Conservation (phyloP, 2,329 filamentous ascomycete genomes). For the Fusarium austroafricanum region DNA sequence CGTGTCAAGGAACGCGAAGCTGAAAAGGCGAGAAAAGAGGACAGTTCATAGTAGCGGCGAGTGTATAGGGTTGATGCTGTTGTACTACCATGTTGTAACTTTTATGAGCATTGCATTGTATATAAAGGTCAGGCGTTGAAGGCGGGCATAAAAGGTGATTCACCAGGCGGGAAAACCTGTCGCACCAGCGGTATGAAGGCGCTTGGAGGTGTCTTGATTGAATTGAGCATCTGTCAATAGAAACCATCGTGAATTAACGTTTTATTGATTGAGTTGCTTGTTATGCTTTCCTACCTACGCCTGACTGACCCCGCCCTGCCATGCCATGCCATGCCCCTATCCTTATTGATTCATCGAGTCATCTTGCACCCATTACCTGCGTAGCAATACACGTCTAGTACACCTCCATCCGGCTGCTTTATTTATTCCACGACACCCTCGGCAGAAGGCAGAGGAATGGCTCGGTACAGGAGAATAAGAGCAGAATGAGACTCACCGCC, state of each 20-base stretch:
- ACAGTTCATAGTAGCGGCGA: conserved; percentile 1
- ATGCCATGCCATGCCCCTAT: conserved; percentile 18
- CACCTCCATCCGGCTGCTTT: background rate
- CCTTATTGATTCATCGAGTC: conserved; percentile 26
- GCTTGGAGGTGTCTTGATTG: background rate
- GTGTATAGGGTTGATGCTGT: background rate
- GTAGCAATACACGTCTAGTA: background rate
- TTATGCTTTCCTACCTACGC: conserved; percentile 32
- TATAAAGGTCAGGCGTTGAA: conserved; percentile 25
- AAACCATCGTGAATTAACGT: conserved; percentile 9
- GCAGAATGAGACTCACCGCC: conserved; percentile 90
- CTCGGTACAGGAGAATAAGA: conserved; percentile 81
- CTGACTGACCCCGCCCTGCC: conserved; percentile 11
- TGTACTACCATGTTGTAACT: conserved; percentile 32
- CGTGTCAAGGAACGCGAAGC: conserved; percentile 54
- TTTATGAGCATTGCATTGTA: conserved; percentile 11
- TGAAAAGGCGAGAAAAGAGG: conserved; percentile 41
- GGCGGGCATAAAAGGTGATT: background rate
- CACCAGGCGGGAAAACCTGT: background rate
- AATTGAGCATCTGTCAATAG: background rate
- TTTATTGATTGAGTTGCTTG: conserved; percentile 32
- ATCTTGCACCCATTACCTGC: conserved; percentile 8
- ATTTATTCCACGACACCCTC: conserved; percentile 56
- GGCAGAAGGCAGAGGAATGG: conserved; percentile 73
- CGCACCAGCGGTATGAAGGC: background rate